Evolutionary conservation across 805 yeast species (phyloP).

Genomic region (Lipomyces spencermartinsiae): DNA sequence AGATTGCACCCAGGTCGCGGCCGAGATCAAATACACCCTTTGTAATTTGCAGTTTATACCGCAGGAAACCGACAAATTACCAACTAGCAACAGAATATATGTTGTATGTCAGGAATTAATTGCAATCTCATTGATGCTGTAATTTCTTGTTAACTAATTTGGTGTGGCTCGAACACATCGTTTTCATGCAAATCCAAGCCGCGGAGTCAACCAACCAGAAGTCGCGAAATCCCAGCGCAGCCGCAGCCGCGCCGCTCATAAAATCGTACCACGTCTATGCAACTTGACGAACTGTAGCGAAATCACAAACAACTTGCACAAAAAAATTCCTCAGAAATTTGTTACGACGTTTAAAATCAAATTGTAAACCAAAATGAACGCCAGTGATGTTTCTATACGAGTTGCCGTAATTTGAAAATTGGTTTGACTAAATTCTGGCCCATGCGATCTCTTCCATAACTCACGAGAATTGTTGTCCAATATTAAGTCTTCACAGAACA

Average conservation of each 20-base stretch:
- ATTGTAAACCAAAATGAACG: not conserved
- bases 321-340: not conserved
- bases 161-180: not conserved
- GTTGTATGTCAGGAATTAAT: not conserved
- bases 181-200: not conserved
- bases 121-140: not conserved
- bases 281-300: not conserved
- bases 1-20: not conserved
- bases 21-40: not conserved
- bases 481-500: not conserved
- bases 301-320: not conserved
- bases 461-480: not conserved
- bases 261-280: not conserved
- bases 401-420: not conserved
- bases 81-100: slow-evolving; percentile 12
- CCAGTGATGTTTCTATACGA: not conserved
- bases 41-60: not conserved
- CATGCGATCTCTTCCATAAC: not conserved
- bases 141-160: not conserved
- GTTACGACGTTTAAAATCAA: not conserved
- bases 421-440: not conserved
- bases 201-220: slow-evolving; percentile 29
- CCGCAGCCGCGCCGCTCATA: not conserved
- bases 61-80: not conserved
- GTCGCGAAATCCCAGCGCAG: slow-evolving; percentile 15